A percentile compares a stretch with the other conserved stretches of the same genome.
Conservation (phyloP, 1,284 basidiomycete genomes). For the Ceratobasidium sp. region DNA sequence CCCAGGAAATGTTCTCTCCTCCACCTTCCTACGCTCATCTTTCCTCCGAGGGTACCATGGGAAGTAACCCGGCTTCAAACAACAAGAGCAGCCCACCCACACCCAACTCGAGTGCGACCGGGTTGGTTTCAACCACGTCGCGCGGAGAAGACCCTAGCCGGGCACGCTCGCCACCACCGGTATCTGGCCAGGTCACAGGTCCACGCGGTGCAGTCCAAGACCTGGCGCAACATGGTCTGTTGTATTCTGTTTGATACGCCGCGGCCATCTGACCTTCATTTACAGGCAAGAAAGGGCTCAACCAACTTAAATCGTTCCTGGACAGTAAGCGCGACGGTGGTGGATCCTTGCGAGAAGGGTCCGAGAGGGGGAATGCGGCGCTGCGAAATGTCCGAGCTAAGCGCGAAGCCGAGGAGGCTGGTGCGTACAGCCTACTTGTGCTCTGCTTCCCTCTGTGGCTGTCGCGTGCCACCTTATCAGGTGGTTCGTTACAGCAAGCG, state of each 20-base stretch:
- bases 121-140: slow-evolving; percentile 55
- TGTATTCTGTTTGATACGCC: slow-evolving; percentile 70
- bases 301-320: slow-evolving; percentile 80
- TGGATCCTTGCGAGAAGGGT: slow-evolving; percentile 60
- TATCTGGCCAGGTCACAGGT: slow-evolving; percentile 58
- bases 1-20: slow-evolving; percentile 52
- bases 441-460: slow-evolving; percentile 39
- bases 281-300: slow-evolving; percentile 84
- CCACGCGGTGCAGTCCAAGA: slow-evolving; percentile 81
- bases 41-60: slow-evolving; percentile 60
- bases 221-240: slow-evolving; percentile 64
- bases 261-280: slow-evolving; percentile 75
- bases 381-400: slow-evolving; percentile 83
- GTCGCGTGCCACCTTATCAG: background rate
- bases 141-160: slow-evolving; percentile 67
- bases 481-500: background rate
- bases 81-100: slow-evolving; percentile 26
- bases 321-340: slow-evolving; percentile 70
- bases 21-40: slow-evolving; percentile 37
- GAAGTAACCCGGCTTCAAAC: background rate
- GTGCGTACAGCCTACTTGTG: slow-evolving; percentile 60
- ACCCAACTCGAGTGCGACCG: slow-evolving; percentile 40
- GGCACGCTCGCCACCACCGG: slow-evolving; percentile 61
- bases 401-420: slow-evolving; percentile 92
- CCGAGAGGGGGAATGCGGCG: slow-evolving; percentile 71